Conservation (phyloP, 1,284 basidiomycete species). For the Ceratobasidium sp. region DNA sequence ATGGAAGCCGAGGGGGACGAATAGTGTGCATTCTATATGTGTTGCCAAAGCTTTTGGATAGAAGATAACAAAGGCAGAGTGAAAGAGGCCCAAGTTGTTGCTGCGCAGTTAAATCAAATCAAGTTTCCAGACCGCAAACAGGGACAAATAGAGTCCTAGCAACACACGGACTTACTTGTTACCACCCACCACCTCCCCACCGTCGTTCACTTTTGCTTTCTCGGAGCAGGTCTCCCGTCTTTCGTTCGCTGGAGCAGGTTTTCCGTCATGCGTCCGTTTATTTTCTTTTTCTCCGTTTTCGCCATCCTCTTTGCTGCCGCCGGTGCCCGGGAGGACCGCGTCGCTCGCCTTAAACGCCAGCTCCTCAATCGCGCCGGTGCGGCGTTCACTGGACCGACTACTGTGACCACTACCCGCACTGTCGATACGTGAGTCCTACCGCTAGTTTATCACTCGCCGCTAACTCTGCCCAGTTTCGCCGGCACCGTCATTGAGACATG, state of each 20-base stretch:
- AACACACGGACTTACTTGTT: not conserved
- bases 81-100: conserved; percentile 18
- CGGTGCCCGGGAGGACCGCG: conserved; percentile 32
- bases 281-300: conserved; percentile 18
- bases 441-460: not conserved
- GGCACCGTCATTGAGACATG: conserved; percentile 68
- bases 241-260: conserved; percentile 46
- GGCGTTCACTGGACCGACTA: conserved; percentile 33
- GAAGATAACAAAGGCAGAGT: conserved; percentile 25
- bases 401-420: conserved; percentile 34
- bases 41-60: conserved; percentile 25
- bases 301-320: conserved; percentile 17
- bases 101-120: not conserved
- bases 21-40: conserved; percentile 40
- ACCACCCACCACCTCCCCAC: conserved; percentile 24
- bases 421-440: conserved; percentile 27
- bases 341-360: conserved; percentile 34
- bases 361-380: not conserved
- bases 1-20: conserved; percentile 21
- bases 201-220: conserved; percentile 57
- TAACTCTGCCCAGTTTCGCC: conserved; percentile 58
- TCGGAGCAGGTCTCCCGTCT: conserved; percentile 64
- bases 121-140: not conserved
- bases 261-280: conserved; percentile 48
- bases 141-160: conserved; percentile 14